Evolutionary conservation across 2,329 filamentous ascomycete species (phyloP).

Genomic region (Diaporthe vexans): DNA sequence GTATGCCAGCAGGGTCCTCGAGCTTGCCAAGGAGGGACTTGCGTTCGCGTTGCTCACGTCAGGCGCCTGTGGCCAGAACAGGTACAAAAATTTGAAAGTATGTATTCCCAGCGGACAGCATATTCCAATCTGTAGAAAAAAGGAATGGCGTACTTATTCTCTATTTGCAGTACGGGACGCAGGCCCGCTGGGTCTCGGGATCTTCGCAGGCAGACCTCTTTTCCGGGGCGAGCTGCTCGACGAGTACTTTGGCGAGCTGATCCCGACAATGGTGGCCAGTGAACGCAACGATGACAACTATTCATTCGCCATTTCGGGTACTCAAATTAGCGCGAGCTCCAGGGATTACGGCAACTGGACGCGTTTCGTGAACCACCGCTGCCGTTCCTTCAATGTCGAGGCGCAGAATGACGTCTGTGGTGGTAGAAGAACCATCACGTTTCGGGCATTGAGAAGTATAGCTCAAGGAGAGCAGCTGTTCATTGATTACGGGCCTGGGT

Average conservation of each 20-base stretch:
- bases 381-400: background rate
- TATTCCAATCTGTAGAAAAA: background rate
- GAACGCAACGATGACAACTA: background rate
- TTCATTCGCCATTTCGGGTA: background rate
- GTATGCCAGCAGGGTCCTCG: background rate
- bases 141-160: background rate
- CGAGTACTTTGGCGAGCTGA: conserved; percentile 24
- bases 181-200: background rate
- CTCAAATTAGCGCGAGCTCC: background rate
- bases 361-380: conserved; percentile 28
- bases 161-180: background rate
- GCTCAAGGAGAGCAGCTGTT: background rate
- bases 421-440: background rate
- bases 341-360: conserved; percentile 32
- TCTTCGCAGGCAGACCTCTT: background rate
- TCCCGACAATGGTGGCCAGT: background rate
- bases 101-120: background rate
- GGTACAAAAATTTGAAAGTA: background rate
- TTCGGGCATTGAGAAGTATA: background rate
- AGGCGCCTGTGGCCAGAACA: background rate
- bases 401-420: background rate
- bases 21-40: rapidly evolving
- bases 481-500: background rate
- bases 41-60: background rate
- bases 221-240: background rate